These are phyloP conservation scores for Tylopilus rubrobrunneus DNA, from an alignment of 768 basidiomycete species.

Conservation along the genomic window DNA sequence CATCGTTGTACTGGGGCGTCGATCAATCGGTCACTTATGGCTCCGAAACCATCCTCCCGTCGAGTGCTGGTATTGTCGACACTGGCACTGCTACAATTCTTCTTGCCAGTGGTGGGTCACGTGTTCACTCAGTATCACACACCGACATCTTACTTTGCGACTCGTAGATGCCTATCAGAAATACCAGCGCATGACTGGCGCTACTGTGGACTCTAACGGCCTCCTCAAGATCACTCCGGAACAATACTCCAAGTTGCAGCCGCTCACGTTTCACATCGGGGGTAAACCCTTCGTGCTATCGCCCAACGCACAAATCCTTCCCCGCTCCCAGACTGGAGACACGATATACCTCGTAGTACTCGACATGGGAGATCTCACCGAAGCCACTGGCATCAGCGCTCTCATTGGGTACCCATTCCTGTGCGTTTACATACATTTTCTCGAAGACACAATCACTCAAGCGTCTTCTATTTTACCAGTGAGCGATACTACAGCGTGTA, in stretches of 20 bases:
- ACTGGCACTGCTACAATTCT: conserved; percentile 28
- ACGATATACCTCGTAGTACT: not conserved
- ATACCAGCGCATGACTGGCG: not conserved
- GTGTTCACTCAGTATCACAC: not conserved
- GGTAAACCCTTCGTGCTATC: not conserved
- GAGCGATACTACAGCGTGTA: too few species aligned
- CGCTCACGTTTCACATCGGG: not conserved
- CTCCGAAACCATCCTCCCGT: conserved; percentile 14
- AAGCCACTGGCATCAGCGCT: not conserved
- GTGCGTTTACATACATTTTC: too few species aligned
- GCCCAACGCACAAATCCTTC: not conserved
- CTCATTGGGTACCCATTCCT: not conserved
- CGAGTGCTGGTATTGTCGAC: conserved; percentile 31
- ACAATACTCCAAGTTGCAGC: not conserved
- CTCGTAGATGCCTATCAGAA: not conserved
- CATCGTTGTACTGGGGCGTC: conserved; percentile 31
- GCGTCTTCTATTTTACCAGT: too few species aligned
- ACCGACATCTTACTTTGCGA: not conserved
- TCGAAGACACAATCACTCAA: too few species aligned
- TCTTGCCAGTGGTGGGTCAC: conserved; percentile 1
- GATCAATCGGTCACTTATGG: conserved; percentile 33
- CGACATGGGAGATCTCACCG: not conserved
- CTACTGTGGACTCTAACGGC: not conserved
- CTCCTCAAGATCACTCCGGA: not conserved
- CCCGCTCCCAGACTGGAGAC: not conserved